These are phyloP conservation scores for Starmerella apis DNA, from an alignment of 805 yeast genomes.

Conservation along the genomic window DNA sequence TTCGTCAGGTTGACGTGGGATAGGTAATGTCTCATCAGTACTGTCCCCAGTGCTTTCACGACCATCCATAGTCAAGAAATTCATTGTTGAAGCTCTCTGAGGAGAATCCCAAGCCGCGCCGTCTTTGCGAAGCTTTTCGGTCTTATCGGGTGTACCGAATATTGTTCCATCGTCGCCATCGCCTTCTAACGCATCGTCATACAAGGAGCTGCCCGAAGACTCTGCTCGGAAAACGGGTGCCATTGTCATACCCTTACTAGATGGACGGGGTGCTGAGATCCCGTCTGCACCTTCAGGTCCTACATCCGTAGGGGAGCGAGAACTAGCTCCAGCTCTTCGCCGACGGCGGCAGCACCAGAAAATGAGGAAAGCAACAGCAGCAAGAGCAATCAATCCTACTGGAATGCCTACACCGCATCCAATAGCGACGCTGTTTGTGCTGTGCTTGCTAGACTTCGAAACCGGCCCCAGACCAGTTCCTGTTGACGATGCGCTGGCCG, in stretches of 20 bases:
- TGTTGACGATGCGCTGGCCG: slow-evolving; percentile 19
- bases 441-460: slow-evolving; percentile 17
- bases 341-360: slow-evolving; percentile 43
- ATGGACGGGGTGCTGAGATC: slow-evolving; percentile 25
- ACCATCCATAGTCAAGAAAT: slow-evolving; percentile 33
- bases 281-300: slow-evolving; percentile 12
- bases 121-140: slow-evolving; percentile 20
- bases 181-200: slow-evolving; percentile 18
- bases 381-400: slow-evolving; percentile 40
- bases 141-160: slow-evolving; percentile 21
- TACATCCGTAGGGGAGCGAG: neutral
- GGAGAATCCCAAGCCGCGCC: slow-evolving; percentile 30
- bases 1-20: slow-evolving; percentile 8
- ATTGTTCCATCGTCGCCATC: slow-evolving; percentile 25
- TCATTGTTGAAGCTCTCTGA: slow-evolving; percentile 31
- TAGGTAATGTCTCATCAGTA: slow-evolving; percentile 6
- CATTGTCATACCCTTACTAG: slow-evolving; percentile 21
- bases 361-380: slow-evolving; percentile 41
- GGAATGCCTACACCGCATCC: slow-evolving; percentile 88
- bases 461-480: slow-evolving; percentile 30
- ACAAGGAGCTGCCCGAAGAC: slow-evolving; percentile 13
- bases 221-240: slow-evolving; percentile 24
- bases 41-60: slow-evolving; percentile 23
- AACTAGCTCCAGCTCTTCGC: slow-evolving; percentile 29
- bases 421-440: slow-evolving; percentile 59